These are phyloP conservation scores for Pichia kluyveri DNA, from an alignment of 805 yeast species.

Conservation along the genomic window DNA sequence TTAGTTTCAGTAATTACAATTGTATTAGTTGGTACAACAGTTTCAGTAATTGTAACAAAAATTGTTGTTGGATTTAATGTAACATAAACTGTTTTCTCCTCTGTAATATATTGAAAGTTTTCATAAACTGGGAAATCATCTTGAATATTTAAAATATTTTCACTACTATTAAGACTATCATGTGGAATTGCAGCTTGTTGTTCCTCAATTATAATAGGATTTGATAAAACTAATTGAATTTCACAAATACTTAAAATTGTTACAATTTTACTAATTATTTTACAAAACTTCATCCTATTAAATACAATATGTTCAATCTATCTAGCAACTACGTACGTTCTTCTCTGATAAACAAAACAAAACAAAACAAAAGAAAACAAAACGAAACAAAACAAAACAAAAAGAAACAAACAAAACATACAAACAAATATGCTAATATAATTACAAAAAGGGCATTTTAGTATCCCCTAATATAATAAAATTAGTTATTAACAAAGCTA, in stretches of 20 bases:
- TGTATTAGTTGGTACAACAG: not conserved
- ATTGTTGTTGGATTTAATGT: conserved; percentile 20
- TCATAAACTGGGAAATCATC: conserved; percentile 2
- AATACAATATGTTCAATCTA: too few species aligned
- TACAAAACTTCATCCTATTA: too few species aligned
- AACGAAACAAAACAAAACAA: too few species aligned
- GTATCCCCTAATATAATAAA: too few species aligned
- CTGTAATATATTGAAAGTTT: not conserved
- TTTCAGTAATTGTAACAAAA: conserved; percentile 19
- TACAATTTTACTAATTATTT: not conserved
- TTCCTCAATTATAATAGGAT: not conserved
- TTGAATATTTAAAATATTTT: not conserved
- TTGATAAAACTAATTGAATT: not conserved
- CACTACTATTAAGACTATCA: conserved; percentile 1
- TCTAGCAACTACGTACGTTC: too few species aligned
- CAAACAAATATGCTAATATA: too few species aligned
- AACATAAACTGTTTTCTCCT: conserved; percentile 14
- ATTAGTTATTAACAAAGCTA: too few species aligned
- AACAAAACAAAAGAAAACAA: too few species aligned
- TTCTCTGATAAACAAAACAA: too few species aligned
- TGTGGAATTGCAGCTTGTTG: not conserved
- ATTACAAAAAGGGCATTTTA: too few species aligned
- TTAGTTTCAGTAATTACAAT: too few species aligned
- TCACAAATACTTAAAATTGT: not conserved
- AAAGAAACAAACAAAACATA: too few species aligned